Evolutionary conservation across 768 basidiomycete species (phyloP), one percentile per base, ranked within the genome.

Genomic region (Serendipita indica): DNA sequence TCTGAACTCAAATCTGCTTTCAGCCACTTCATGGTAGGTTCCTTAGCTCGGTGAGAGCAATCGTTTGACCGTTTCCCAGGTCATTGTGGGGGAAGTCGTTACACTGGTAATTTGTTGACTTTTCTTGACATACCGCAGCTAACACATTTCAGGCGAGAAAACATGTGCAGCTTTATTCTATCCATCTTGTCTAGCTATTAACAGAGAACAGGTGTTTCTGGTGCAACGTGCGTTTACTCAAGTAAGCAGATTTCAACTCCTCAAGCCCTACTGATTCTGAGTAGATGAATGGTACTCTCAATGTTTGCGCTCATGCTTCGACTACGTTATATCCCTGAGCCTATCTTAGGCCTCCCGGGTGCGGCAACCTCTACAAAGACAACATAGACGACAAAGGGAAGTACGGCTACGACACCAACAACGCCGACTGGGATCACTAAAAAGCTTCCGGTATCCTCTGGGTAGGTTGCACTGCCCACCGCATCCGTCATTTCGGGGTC

Each of bases 401-500:
- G 20, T 18, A 49, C 22, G 6, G n/a, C 58, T 13, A 60, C 27
- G 7, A 60, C 32, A 13, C 18, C 59, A 13, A 33, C 52, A 3
- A 33, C 59, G 14, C 57, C 60, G 4, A 12, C 56, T 1, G 56
- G 60, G 25, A 10, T 60, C 32, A 58, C 60, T 33, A 58, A 57
- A 12, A 57, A n/a, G 10, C 54, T 60, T 14, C 60, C 60, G 32
- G 56, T 54, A 33, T 60, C 60, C 39, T 57, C 49, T 20, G 60
- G 60, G 16, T 39, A 59, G 3, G 39, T 35, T 30, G 27, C 60
- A 16, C 57, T 60, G n/a, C 54, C 60, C 12, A 60, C 60, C n/a
- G 60, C 60, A 20, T 60, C 60, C 28, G 60, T 60, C n/a, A 60
- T 60, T 22, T 25, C 28, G 7, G 34, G 57, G 30, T 57, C 60